These are phyloP conservation scores for Naganishia vishniacii DNA, from an alignment of 768 basidiomycete genomes.

Conservation along the genomic window DNA sequence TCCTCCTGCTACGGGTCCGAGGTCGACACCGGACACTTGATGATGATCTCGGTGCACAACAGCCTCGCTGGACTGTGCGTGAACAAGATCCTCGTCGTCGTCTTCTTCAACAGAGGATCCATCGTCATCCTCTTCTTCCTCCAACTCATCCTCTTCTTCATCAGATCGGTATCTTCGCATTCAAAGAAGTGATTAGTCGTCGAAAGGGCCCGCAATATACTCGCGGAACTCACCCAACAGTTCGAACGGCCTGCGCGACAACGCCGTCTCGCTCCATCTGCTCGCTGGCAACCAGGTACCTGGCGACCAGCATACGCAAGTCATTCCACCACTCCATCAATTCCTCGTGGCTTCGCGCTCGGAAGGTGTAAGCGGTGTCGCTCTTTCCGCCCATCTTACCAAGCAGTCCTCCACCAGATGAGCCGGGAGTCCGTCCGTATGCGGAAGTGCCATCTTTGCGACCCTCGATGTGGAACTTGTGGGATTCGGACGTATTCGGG, in stretches of 20 bases:
- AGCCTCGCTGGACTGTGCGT: conserved; percentile 1
- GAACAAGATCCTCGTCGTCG: conserved; percentile 50
- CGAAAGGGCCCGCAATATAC: background rate
- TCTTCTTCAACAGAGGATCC: conserved; percentile 61
- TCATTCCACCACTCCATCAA: conserved; percentile 99
- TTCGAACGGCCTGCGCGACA: conserved; percentile 82
- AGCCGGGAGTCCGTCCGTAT: conserved; percentile 45
- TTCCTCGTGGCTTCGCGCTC: conserved; percentile 80
- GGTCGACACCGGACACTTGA: conserved; percentile 50
- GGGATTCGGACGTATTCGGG: conserved; percentile 59
- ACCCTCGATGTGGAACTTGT: conserved; percentile 98
- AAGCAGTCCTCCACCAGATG: conserved; percentile 48
- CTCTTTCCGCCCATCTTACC: conserved; percentile 48
- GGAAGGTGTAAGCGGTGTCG: conserved; percentile 74
- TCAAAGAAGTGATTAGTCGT: conserved; percentile 18
- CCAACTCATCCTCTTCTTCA: conserved; percentile 54
- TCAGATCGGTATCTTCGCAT: conserved; percentile 55
- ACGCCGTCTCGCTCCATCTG: conserved; percentile 86
- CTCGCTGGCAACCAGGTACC: conserved; percentile 91
- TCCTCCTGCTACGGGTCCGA: conserved; percentile 47
- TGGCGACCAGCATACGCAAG: conserved; percentile 81
- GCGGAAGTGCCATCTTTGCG: conserved; percentile 70
- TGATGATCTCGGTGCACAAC: conserved; percentile 50
- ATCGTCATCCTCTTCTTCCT: conserved; percentile 54
- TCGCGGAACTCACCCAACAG: conserved; percentile 64